Base-by-base conservation (phyloP, 257 asterid species). In the Lycium barbarum region DNA sequence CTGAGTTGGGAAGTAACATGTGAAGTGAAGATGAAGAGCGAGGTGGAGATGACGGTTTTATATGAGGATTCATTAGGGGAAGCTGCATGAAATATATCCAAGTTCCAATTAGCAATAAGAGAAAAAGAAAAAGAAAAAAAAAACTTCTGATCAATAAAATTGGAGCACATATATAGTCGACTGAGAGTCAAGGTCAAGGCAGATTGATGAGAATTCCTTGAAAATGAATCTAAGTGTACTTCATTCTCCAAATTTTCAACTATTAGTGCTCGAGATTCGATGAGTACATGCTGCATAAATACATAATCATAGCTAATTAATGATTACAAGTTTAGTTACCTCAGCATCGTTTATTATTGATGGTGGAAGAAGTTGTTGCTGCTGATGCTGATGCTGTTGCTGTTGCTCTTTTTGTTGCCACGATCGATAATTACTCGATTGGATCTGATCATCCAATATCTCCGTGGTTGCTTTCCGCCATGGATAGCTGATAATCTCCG, bases 381-480 rank as follows among this genome's bases (percentile, higher is more conserved):
- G 84, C 58, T 2, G 3, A 40, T 40, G 45, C 45, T 40, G 33
- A 26, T 86, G 93, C 74, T 83, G 92, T 9, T 80, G 83, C 13
- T 81, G 84, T 10, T 81, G 78, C 51, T 81, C 84, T 22, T 87
- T 90, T 61, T 89, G 95, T 35, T 89, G 91, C 90, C 90, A 90
- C 36, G 57, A 17, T 49, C 87, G 84, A 66, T 84, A 79, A 83
- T 49, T 74, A 49, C 83, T 78, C 22, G 87, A 79, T 51, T 88
- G 92, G 94, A 93, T 92, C 95, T 92, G 96, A 86, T 91, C 91
- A 81, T 88, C 87, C 36, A 90, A 59, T 17, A 71, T 84, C 70
- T 84, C 88, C 76, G 83, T 76, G 74, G 68, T 83, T 6, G 89
- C 15, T 85, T 88, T 91, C 68, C 87, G 86, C 88, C 93, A 90